Evolutionary conservation across 225 moss, liverwort and hornwort genomes (phyloP), one percentile per base, ranked within the genome.

Genomic region (Antitrichia curtipendula): DNA sequence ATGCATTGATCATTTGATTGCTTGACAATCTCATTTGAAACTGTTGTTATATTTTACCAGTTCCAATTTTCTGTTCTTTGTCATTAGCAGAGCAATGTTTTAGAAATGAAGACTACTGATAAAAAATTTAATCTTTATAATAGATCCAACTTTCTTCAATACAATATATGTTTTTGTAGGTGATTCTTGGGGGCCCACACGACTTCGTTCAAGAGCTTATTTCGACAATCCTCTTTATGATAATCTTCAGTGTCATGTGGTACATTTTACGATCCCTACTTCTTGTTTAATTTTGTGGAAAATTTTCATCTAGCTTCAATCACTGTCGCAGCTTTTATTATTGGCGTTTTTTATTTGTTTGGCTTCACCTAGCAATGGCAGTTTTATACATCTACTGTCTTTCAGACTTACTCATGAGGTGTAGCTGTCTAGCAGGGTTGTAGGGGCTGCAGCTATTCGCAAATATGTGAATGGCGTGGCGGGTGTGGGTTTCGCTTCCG

Each of bases 391-490:
- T 78, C 82, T 71, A 74, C 38, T 52, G 54, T 84, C 63, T 82
- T 82, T 70, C 82, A 90, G 90, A 84, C 78, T 89, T 92, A 86
- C 78, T 87, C 82, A 89, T 89, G 81, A 78, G 68, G 75, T 78
- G 68, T 66, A 88, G 86, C 87, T 90, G 17, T 17, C 89, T 88
- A 86, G 91, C 97, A 98, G 98, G 98, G 96, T 99, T 90, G 96
- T 99, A 95, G 99, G 99, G 83, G 99, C 99, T 92, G 99, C 99
- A 90, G 99, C 99, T 83, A 95, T 99, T 91, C 99, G 99, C 41
- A 99, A 99, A 90, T 99, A 99, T 74, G 97, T 99, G 47, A 99
- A 95, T 90, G 99, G 99, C 70, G 95, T 99, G 86, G 95, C 99
- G 53, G 99, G 99, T 84, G 95, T 99, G 88, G 99, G 99, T 73